Evolutionary conservation across 169 alveolate species (phyloP).

Genomic region (Cryptosporidium muris): DNA sequence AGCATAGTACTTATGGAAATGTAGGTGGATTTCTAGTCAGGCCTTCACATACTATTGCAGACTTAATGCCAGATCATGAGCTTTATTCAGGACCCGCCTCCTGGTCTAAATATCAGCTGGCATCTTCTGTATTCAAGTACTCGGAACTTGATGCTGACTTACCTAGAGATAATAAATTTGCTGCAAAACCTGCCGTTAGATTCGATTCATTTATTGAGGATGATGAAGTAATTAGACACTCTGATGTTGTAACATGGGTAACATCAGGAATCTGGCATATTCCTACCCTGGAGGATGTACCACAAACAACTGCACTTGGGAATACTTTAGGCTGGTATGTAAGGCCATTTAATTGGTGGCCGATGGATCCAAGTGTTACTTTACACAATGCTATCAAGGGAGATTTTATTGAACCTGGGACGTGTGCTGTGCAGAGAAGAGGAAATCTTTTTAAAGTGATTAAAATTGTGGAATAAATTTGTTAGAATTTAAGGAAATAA

Average conservation of each 20-base stretch:
- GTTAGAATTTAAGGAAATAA: not conserved
- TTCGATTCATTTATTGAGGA: constrained; percentile 76
- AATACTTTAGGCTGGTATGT: constrained; percentile 76
- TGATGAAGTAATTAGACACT: constrained; percentile 73
- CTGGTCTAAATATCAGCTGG: constrained; percentile 78
- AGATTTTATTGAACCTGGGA: constrained; percentile 77
- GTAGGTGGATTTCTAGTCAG: constrained; percentile 75
- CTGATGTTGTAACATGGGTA: constrained; percentile 78
- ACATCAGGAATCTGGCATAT: constrained; percentile 78
- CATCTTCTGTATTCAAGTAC: constrained; percentile 73
- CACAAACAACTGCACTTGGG: constrained; percentile 77
- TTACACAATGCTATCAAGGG: constrained; percentile 78
- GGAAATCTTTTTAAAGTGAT: constrained; percentile 57
- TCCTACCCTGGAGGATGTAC: constrained; percentile 78
- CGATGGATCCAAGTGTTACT: constrained; percentile 75
- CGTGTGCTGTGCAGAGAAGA: constrained; percentile 77
- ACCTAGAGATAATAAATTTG: constrained; percentile 79
- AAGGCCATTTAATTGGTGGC: constrained; percentile 76
- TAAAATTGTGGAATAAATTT: constrained; percentile 33
- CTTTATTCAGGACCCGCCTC: constrained; percentile 78
- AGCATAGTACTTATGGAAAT: constrained; percentile 75
- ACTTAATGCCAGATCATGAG: constrained; percentile 75
- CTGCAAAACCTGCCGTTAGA: constrained; percentile 77
- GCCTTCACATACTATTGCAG: constrained; percentile 69
- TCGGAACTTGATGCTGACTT: constrained; percentile 76